phyloP scores from a whole-genome alignment of 176 grass and related monocot genomes.

The Juncus inflexus region DNA sequence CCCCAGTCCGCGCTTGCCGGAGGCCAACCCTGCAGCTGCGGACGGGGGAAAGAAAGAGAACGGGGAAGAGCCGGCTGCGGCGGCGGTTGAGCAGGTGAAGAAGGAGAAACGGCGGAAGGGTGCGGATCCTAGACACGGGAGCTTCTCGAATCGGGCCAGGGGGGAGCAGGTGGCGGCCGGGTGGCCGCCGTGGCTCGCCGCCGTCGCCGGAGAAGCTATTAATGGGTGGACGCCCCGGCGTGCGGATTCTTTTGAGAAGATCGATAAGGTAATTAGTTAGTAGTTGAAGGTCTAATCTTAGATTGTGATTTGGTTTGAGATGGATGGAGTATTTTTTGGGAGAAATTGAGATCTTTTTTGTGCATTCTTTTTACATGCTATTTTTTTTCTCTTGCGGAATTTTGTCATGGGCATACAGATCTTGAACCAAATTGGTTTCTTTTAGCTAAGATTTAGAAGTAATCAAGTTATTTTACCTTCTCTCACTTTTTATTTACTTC shows the following conservation, averaged over 20 bases:
- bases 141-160: conserved; percentile 59
- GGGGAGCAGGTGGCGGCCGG: conserved; percentile 70
- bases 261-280: conserved; percentile 53
- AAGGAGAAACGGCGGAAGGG: conserved; percentile 27
- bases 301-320: conserved; percentile 22
- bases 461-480: conserved; percentile 11
- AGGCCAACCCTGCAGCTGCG: conserved; percentile 21
- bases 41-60: conserved; percentile 12
- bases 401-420: conserved; percentile 2
- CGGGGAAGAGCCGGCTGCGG: conserved; percentile 1
- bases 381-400: not conserved
- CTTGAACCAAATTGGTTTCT: conserved; percentile 13
- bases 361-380: not conserved
- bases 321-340: conserved; percentile 19
- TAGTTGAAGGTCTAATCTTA: conserved; percentile 11
- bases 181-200: conserved; percentile 78
- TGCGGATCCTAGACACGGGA: conserved; percentile 32
- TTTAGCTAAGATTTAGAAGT: not conserved
- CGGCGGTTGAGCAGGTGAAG: conserved; percentile 24
- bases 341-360: conserved; percentile 23
- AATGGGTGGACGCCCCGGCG: conserved; percentile 58
- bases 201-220: conserved; percentile 68
- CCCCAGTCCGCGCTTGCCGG: conserved; percentile 28
- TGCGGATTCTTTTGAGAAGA: conserved; percentile 85
- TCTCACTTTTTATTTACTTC: not conserved